Conservation (phyloP, 2,329 filamentous ascomycete species). For the Xylaria sp. region DNA sequence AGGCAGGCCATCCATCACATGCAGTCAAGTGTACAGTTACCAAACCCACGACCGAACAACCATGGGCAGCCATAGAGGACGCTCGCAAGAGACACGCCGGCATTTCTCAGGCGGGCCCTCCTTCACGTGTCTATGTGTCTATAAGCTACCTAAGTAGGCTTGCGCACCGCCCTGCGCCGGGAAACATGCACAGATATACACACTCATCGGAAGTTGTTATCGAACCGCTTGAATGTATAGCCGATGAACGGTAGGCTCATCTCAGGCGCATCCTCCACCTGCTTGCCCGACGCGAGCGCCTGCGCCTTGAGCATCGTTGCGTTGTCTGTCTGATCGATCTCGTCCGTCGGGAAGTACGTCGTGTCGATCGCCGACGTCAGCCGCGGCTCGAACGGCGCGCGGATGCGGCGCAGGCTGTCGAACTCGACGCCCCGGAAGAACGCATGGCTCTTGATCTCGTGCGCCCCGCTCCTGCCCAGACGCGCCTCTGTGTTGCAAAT, state of each 20-base stretch:
- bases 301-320: slow-evolving; percentile 85
- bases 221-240: slow-evolving; percentile 97
- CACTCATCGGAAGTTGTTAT: slow-evolving; percentile 68
- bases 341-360: slow-evolving; percentile 97
- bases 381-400: slow-evolving; percentile 94
- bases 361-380: slow-evolving; percentile 93
- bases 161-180: not conserved
- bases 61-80: not conserved
- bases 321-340: slow-evolving; percentile 96
- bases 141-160: not conserved
- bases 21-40: slow-evolving; percentile 5
- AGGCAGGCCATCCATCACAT: slow-evolving; percentile 14
- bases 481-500: slow-evolving; percentile 94
- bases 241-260: slow-evolving; percentile 96
- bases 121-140: not conserved
- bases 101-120: slow-evolving; percentile 10
- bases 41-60: slow-evolving; percentile 4
- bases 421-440: slow-evolving; percentile 99
- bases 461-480: slow-evolving; percentile 82
- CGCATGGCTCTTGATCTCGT: slow-evolving; percentile 89
- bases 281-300: slow-evolving; percentile 70
- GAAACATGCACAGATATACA: not conserved
- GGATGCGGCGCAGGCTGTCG: slow-evolving; percentile 88
- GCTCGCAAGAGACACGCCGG: slow-evolving; percentile 10
- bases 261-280: slow-evolving; percentile 81